A percentile compares a stretch with the other conserved stretches of the same genome.
Evolutionary conservation across 352 stramenopile species (phyloP).

Genomic region (Globisporangium echinulatum): DNA sequence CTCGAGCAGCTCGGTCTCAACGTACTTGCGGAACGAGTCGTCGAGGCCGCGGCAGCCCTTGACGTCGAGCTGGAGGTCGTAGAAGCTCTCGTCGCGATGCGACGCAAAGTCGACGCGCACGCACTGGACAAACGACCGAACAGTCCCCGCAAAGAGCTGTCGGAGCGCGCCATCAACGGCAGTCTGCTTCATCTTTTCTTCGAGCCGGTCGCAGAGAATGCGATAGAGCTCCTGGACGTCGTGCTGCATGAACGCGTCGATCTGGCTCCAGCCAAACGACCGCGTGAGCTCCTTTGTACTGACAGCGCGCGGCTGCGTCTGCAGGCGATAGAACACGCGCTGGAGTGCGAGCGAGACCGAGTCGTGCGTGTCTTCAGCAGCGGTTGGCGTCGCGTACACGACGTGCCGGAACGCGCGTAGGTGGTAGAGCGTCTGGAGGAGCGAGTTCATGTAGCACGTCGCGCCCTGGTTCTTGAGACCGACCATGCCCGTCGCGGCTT

Average conservation of each 20-base stretch:
- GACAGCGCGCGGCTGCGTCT: slow-evolving; percentile 70
- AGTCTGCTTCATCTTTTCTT: slow-evolving; percentile 92
- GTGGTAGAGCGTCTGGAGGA: slow-evolving; percentile 91
- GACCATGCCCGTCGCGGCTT: slow-evolving; percentile 82
- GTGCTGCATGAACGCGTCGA: slow-evolving; percentile 92
- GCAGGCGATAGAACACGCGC: slow-evolving; percentile 80
- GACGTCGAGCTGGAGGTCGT: slow-evolving; percentile 90
- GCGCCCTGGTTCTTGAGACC: slow-evolving; percentile 87
- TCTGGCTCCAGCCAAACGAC: slow-evolving; percentile 89
- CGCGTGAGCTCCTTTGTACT: slow-evolving; percentile 90
- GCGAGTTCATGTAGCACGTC: slow-evolving; percentile 93
- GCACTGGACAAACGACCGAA: slow-evolving; percentile 88
- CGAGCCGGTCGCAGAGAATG: slow-evolving; percentile 88
- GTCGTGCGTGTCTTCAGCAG: slow-evolving; percentile 75
- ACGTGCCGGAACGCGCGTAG: slow-evolving; percentile 79
- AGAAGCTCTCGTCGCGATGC: slow-evolving; percentile 87
- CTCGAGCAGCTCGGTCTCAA: slow-evolving; percentile 89
- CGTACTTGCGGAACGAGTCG: slow-evolving; percentile 88
- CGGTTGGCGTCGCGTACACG: slow-evolving; percentile 77
- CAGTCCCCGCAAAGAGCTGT: slow-evolving; percentile 87
- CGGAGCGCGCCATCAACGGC: slow-evolving; percentile 73
- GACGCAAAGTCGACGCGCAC: slow-evolving; percentile 89
- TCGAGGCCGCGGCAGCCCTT: slow-evolving; percentile 89
- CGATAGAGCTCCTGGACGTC: slow-evolving; percentile 90
- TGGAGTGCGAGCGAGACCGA: slow-evolving; percentile 80